Evolutionary conservation across 2,329 filamentous ascomycete species (phyloP).

Genomic region (Nannizziopsis arthrosporioides): DNA sequence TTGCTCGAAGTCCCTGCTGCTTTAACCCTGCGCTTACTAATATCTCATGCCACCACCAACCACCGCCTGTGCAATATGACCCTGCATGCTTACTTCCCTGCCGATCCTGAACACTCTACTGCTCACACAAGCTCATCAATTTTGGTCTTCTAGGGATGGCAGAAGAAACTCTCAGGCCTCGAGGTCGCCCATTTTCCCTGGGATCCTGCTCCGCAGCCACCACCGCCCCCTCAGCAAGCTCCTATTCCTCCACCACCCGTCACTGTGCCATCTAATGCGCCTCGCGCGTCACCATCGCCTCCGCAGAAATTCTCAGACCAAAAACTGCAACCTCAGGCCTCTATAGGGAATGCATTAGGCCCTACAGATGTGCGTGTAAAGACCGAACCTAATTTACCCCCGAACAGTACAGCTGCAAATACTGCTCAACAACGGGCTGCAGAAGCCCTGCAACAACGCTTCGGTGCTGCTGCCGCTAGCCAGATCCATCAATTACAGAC

Average conservation of each 20-base stretch:
- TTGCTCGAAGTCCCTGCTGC: conserved; percentile 13
- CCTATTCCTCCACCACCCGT: conserved; percentile 29
- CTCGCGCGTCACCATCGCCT: conserved; percentile 23
- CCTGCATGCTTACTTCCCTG: not conserved
- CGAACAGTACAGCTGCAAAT: conserved; percentile 17
- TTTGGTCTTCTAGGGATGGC: conserved; percentile 61
- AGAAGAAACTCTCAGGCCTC: conserved; percentile 74
- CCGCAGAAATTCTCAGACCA: conserved; percentile 21
- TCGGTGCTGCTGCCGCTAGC: conserved; percentile 32
- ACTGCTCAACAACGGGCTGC: conserved; percentile 44
- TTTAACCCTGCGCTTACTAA: conserved; percentile 14
- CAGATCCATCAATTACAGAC: conserved; percentile 36
- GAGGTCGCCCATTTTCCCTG: conserved; percentile 84
- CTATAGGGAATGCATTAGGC: not conserved
- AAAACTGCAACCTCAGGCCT: conserved; percentile 25
- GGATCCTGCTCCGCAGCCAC: conserved; percentile 70
- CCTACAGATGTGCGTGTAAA: conserved; percentile 37
- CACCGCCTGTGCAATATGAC: not conserved
- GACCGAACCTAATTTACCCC: conserved; percentile 39
- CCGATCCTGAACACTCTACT: not conserved
- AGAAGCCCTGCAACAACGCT: conserved; percentile 40
- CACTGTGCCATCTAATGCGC: conserved; percentile 36
- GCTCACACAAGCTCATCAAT: not conserved
- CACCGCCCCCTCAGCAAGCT: conserved; percentile 28
- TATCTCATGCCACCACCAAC: not conserved